phyloP scores from a whole-genome alignment of 1,284 basidiomycete genomes.

The Peniophora sp. region DNA sequence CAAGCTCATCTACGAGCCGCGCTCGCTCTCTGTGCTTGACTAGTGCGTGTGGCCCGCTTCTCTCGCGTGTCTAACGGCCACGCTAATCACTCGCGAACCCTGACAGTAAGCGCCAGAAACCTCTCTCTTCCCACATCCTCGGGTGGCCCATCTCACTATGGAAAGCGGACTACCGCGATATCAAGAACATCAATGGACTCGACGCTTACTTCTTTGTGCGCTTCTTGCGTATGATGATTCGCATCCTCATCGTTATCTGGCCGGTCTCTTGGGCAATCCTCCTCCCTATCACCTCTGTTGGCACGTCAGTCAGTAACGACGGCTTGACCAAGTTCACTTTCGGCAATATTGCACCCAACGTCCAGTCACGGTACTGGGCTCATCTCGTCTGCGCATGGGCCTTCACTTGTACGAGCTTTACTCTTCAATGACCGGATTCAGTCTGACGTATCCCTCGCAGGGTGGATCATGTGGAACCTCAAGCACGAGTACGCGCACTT shows the following conservation, averaged over 20 bases:
- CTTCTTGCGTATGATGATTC: conserved; percentile 77
- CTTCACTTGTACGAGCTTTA: conserved; percentile 59
- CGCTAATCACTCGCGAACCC: neutral
- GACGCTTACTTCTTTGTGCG: conserved; percentile 94
- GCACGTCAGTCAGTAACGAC: conserved; percentile 37
- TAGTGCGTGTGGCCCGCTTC: conserved; percentile 27
- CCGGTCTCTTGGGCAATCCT: conserved; percentile 65
- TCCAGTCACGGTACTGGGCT: conserved; percentile 60
- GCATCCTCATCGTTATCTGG: conserved; percentile 81
- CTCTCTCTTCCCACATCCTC: conserved; percentile 37
- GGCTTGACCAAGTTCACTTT: conserved; percentile 77
- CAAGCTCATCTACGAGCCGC: conserved; percentile 74
- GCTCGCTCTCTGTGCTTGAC: conserved; percentile 51
- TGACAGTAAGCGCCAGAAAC: conserved; percentile 45
- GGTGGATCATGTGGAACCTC: conserved; percentile 82
- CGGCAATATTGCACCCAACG: conserved; percentile 59
- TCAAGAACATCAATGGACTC: conserved; percentile 73
- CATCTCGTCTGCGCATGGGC: conserved; percentile 69
- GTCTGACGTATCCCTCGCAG: conserved; percentile 23
- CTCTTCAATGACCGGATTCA: neutral
- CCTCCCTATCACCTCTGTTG: conserved; percentile 59
- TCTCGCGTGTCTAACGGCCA: conserved; percentile 4
- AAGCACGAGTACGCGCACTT: conserved; percentile 77
- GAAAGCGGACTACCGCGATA: conserved; percentile 50
- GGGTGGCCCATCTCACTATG: conserved; percentile 56